Percentiles rank a stretch among this genome's conserved stretches.
Evolutionary conservation across 768 basidiomycete species (phyloP).

Genomic region (Terana coerulea): DNA sequence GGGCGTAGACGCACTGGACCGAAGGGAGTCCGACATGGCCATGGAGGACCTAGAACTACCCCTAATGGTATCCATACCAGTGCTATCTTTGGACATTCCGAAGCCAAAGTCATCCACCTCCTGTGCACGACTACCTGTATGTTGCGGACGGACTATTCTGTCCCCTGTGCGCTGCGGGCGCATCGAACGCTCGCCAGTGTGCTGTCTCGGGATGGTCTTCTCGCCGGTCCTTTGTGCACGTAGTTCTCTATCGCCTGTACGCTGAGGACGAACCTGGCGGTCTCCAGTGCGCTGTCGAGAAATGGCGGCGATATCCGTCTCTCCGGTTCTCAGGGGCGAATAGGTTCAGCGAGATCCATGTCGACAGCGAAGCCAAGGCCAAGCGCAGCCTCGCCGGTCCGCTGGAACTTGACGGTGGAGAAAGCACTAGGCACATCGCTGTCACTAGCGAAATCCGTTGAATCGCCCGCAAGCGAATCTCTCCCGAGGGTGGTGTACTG

Average conservation of each 20-base stretch:
- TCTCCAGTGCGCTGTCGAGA: conserved; percentile 10
- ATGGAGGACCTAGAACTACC: too few species aligned
- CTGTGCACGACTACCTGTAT: not conserved
- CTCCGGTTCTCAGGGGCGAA: not conserved
- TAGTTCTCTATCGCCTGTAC: conserved; percentile 6
- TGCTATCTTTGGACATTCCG: conserved; percentile 16
- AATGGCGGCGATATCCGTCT: not conserved
- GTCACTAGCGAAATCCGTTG: not conserved
- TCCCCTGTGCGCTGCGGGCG: conserved; percentile 5
- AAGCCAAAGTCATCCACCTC: not conserved
- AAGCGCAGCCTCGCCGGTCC: conserved; percentile 5
- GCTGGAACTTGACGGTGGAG: conserved; percentile 2
- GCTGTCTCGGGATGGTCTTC: not conserved
- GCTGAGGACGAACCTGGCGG: conserved; percentile 2
- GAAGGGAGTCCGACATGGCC: too few species aligned
- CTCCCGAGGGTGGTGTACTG: not conserved
- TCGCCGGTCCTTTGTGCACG: not conserved
- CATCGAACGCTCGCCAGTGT: not conserved
- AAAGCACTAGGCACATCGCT: not conserved
- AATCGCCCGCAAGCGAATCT: not conserved
- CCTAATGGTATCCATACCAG: too few species aligned
- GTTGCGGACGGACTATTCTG: not conserved
- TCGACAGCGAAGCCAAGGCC: not conserved
- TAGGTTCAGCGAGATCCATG: not conserved
- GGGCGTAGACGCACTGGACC: too few species aligned